Evolutionary conservation across 2,329 filamentous ascomycete species (phyloP).

Genomic region (Plectosphaerella plurivora): DNA sequence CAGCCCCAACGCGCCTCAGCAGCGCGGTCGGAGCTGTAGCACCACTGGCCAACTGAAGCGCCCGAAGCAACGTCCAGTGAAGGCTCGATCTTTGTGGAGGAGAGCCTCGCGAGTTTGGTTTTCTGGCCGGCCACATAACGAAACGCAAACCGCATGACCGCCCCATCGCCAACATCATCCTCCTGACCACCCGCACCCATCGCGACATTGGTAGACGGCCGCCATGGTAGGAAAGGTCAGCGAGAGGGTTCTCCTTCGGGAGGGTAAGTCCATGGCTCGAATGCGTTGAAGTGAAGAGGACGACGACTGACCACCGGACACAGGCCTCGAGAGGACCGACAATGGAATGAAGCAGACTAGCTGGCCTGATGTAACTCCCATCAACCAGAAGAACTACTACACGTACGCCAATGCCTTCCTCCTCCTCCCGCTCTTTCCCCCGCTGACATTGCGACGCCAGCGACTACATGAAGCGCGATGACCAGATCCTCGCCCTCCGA

Average conservation of each 20-base stretch:
- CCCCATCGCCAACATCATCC: slow-evolving; percentile 1
- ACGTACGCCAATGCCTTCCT: slow-evolving; percentile 54
- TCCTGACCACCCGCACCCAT: slow-evolving; percentile 9
- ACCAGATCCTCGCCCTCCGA: slow-evolving; percentile 86
- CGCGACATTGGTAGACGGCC: slow-evolving; percentile 3
- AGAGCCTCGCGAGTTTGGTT: not conserved
- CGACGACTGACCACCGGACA: slow-evolving; percentile 8
- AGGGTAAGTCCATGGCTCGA: slow-evolving; percentile 40
- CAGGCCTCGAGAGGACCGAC: slow-evolving; percentile 92
- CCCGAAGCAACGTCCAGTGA: not conserved
- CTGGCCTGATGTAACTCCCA: slow-evolving; percentile 89
- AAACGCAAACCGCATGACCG: not conserved
- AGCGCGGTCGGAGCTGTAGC: too few species aligned
- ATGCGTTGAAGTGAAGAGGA: not conserved
- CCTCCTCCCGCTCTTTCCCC: not conserved
- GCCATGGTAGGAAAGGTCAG: slow-evolving; percentile 61
- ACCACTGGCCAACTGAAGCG: too few species aligned
- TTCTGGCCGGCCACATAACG: not conserved
- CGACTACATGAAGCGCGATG: slow-evolving; percentile 97
- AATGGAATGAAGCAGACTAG: slow-evolving; percentile 95
- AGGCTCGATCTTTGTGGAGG: not conserved
- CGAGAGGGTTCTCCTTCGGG: slow-evolving; percentile 58
- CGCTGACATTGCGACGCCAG: slow-evolving; percentile 39
- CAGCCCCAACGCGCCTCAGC: too few species aligned
- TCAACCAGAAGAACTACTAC: slow-evolving; percentile 99